Evolutionary conservation across 2,329 filamentous ascomycete species (phyloP).

Genomic region (Claviceps monticola): DNA sequence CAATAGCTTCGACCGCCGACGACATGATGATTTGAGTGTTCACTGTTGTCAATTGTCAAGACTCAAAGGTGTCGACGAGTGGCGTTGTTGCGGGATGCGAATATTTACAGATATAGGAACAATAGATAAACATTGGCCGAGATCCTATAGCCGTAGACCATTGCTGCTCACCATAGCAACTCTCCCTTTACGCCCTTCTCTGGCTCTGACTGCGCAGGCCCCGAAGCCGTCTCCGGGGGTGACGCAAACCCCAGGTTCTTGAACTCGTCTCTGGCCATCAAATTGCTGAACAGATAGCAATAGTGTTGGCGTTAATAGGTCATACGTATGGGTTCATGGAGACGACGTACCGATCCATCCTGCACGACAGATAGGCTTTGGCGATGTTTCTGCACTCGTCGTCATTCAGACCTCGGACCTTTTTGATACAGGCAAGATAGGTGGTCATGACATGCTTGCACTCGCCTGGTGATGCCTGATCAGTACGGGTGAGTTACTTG

Average conservation of each 20-base stretch:
- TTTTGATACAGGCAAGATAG: constrained; percentile 81
- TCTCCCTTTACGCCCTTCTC: constrained; percentile 25
- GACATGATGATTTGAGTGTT: too few species aligned
- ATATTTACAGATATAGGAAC: not conserved
- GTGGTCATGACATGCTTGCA: constrained; percentile 79
- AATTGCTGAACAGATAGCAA: constrained; percentile 43
- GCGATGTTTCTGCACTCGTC: constrained; percentile 72
- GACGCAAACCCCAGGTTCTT: constrained; percentile 72
- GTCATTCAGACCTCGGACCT: constrained; percentile 70
- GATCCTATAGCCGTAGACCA: not conserved
- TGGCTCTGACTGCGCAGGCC: constrained; percentile 10
- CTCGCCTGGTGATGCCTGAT: constrained; percentile 47
- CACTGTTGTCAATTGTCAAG: too few species aligned
- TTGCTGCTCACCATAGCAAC: constrained; percentile 18
- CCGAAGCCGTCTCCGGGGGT: constrained; percentile 6
- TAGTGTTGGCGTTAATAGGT: not conserved
- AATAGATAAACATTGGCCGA: not conserved
- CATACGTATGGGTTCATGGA: too few species aligned
- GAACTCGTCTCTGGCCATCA: constrained; percentile 94
- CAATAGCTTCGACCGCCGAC: not conserved
- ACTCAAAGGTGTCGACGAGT: not conserved
- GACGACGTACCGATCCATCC: constrained; percentile 73
- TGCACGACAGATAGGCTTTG: constrained; percentile 77
- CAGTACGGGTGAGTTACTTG: not conserved
- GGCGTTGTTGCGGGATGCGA: not conserved